Conservation (phyloP, 2,329 filamentous ascomycete species). For the Aphanoascus verrucosus region DNA sequence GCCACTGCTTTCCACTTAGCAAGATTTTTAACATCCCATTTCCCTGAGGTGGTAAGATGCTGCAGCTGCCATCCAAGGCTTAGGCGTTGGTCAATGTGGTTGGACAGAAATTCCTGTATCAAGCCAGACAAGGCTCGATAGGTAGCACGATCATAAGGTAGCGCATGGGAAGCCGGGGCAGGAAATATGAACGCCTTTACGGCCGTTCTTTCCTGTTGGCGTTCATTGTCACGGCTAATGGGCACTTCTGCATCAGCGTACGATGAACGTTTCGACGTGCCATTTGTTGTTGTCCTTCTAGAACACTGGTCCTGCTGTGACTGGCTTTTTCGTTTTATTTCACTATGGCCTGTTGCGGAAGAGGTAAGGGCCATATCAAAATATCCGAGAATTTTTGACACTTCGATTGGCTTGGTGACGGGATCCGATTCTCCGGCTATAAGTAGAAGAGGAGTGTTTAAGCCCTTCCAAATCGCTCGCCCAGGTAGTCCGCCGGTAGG, state of each 20-base stretch:
- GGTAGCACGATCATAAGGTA: conserved; percentile 68
- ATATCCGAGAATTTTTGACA: conserved; percentile 52
- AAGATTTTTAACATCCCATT: conserved; percentile 97
- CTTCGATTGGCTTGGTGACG: conserved; percentile 61
- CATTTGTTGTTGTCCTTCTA: neutral
- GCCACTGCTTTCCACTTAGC: conserved; percentile 75
- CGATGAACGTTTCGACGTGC: neutral
- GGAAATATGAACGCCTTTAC: conserved; percentile 63
- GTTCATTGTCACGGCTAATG: conserved; percentile 40
- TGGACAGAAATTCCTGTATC: conserved; percentile 68
- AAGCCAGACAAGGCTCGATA: conserved; percentile 68
- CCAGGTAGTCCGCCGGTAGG: conserved; percentile 57
- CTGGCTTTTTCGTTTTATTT: neutral
- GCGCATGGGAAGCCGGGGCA: conserved; percentile 66
- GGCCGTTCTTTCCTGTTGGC: conserved; percentile 36
- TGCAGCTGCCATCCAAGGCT: conserved; percentile 84
- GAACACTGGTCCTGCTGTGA: neutral
- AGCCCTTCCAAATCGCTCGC: conserved; percentile 57
- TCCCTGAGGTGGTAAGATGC: conserved; percentile 76
- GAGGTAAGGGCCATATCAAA: conserved; percentile 7
- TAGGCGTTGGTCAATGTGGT: conserved; percentile 64
- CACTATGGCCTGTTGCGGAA: neutral
- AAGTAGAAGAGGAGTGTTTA: conserved; percentile 65
- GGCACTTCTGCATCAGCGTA: conserved; percentile 17
- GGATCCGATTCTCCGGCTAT: conserved; percentile 67